These are phyloP conservation scores for Ceratobasidium sp. DNA, from an alignment of 1,284 basidiomycete genomes.

Conservation along the genomic window DNA sequence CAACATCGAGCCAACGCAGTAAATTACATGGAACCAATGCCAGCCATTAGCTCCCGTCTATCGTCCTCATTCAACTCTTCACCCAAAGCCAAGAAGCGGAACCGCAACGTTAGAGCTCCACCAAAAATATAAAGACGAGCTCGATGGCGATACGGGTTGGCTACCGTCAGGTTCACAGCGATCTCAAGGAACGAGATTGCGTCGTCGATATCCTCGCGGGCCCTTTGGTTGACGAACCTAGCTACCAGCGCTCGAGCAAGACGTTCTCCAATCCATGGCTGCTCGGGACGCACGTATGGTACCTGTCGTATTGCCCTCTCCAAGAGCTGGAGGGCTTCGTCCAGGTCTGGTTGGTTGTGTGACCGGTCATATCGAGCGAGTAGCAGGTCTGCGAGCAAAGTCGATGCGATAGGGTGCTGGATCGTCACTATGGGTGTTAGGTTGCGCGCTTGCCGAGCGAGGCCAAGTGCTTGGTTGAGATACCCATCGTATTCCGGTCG, in stretches of 20 bases:
- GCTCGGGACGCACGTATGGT: conserved; percentile 8
- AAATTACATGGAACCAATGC: neutral
- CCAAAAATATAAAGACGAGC: conserved; percentile 1
- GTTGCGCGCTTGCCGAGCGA: neutral
- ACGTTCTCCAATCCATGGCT: conserved; percentile 21
- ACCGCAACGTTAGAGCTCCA: conserved; percentile 64
- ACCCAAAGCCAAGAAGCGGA: conserved; percentile 77
- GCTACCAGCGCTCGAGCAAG: conserved; percentile 11
- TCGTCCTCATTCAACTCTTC: neutral
- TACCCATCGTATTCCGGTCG: neutral
- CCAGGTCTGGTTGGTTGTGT: neutral
- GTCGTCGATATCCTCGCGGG: conserved; percentile 7
- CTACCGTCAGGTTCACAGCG: conserved; percentile 4
- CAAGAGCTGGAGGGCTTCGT: neutral
- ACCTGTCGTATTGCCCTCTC: conserved; percentile 8
- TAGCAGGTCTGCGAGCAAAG: conserved; percentile 11
- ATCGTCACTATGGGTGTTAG: neutral
- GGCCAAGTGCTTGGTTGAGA: neutral
- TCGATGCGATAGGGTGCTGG: conserved; percentile 4
- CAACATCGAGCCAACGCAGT: neutral
- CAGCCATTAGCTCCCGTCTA: neutral
- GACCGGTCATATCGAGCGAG: conserved; percentile 23
- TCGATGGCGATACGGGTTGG: conserved; percentile 12
- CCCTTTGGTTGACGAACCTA: conserved; percentile 1
- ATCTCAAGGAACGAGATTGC: conserved; percentile 14